Percentiles rank a stretch among this genome's conserved stretches.
Evolutionary conservation across 208 protist species (phyloP).

Genomic region (Trypanosoma boissoni): DNA sequence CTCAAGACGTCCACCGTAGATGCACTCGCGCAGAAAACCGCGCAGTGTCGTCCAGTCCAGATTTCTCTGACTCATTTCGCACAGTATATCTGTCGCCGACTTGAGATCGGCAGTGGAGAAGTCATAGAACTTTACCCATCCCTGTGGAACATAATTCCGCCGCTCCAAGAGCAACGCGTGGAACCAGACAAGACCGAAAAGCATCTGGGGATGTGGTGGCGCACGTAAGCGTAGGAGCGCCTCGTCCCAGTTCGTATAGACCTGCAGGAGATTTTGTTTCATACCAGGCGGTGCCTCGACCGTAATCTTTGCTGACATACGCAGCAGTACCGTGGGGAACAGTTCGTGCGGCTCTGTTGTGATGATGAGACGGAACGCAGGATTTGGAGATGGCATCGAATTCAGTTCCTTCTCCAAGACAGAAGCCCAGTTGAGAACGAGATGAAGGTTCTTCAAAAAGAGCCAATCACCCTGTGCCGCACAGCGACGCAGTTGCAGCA

Average conservation of each 20-base stretch:
- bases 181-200: constrained; percentile 95
- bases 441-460: constrained; percentile 96
- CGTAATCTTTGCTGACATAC: constrained; percentile 93
- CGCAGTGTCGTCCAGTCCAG: constrained; percentile 91
- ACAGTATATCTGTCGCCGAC: constrained; percentile 88
- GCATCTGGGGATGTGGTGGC: constrained; percentile 50
- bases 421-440: constrained; percentile 93
- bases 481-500: constrained; percentile 83
- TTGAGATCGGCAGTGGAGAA: constrained; percentile 95
- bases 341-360: constrained; percentile 93
- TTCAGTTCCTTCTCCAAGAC: constrained; percentile 92
- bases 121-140: constrained; percentile 97
- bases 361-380: constrained; percentile 94
- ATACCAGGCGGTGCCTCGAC: constrained; percentile 95
- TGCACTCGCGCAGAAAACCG: constrained; percentile 90
- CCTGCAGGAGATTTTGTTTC: constrained; percentile 94
- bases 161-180: constrained; percentile 96
- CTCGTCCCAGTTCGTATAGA: constrained; percentile 83
- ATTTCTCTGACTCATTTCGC: constrained; percentile 28
- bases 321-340: constrained; percentile 94
- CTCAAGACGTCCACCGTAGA: constrained; percentile 97
- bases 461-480: constrained; percentile 90
- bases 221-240: constrained; percentile 56
- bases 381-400: constrained; percentile 73
- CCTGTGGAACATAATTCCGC: constrained; percentile 96